Conservation (phyloP, 2,329 filamentous ascomycete species). For the Sclerotinia borealis region DNA sequence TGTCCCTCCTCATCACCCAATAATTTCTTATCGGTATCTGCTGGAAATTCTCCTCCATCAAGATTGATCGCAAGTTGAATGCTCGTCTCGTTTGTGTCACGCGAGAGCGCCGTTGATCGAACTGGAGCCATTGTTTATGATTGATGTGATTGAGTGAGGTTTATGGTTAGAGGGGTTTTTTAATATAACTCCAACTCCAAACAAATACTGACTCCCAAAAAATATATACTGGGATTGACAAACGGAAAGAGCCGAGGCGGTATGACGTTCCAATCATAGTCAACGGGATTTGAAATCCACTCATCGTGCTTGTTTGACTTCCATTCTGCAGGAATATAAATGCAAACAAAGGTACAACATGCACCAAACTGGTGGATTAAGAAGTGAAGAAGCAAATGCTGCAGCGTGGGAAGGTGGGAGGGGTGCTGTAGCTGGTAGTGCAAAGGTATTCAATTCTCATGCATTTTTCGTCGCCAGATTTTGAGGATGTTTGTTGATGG, state of each 20-base stretch:
- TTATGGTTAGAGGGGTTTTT: neutral
- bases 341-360: constrained; percentile 31
- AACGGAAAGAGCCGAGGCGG: constrained; percentile 12
- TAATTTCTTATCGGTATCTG: constrained; percentile 53
- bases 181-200: neutral
- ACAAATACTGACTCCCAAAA: neutral
- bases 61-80: constrained; percentile 90
- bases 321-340: constrained; percentile 10
- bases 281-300: constrained; percentile 1
- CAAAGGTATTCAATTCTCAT: constrained; percentile 44
- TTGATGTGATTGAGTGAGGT: neutral
- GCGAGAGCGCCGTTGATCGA: constrained; percentile 72
- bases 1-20: constrained; percentile 54
- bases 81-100: constrained; percentile 97
- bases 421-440: constrained; percentile 60
- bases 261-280: constrained; percentile 10
- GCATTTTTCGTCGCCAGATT: neutral
- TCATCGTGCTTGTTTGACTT: neutral
- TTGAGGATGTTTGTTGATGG: constrained; percentile 10
- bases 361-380: constrained; percentile 50
- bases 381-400: constrained; percentile 59
- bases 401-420: constrained; percentile 66
- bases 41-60: constrained; percentile 76
- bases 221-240: constrained; percentile 4
- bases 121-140: constrained; percentile 13